These are phyloP conservation scores for Fusarium brevicatenulatum DNA, from an alignment of 2,329 filamentous ascomycete species.

Conservation along the genomic window DNA sequence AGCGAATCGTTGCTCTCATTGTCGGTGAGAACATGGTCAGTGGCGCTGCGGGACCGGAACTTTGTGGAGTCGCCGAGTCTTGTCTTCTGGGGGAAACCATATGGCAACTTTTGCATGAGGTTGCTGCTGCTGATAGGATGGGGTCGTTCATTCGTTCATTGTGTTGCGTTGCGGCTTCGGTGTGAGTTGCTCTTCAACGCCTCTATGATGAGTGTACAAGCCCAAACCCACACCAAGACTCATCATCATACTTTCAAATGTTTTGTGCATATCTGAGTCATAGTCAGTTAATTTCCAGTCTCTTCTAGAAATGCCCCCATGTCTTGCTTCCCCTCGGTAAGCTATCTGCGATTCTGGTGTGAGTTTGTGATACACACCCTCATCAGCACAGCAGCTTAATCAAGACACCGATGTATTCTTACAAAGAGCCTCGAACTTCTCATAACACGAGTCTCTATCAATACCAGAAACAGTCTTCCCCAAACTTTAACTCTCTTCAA, in stretches of 20 bases:
- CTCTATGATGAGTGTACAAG: background rate
- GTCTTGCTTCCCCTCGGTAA: background rate
- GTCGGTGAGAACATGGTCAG: background rate
- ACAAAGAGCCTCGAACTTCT: background rate
- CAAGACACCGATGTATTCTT: background rate
- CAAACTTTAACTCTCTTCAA: background rate
- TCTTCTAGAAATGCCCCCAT: background rate
- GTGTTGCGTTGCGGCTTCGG: background rate
- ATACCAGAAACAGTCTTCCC: background rate
- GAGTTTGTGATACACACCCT: background rate
- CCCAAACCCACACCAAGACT: background rate
- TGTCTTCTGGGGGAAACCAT: background rate
- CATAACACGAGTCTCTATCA: background rate
- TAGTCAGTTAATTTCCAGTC: no score
- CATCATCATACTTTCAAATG: background rate
- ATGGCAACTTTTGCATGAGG: background rate
- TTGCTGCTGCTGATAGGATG: background rate
- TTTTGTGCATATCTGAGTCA: background rate
- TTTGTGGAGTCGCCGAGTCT: conserved; percentile 1
- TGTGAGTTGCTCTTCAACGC: background rate
- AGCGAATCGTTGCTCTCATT: background rate
- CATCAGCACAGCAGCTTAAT: background rate
- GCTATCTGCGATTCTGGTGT: background rate
- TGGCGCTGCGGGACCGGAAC: conserved; percentile 31
- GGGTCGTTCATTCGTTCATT: background rate